Percentiles rank a stretch among this genome's conserved stretches.
phyloP scores from a whole-genome alignment of 2,329 filamentous ascomycete species.

The Aspergillus sp. region DNA sequence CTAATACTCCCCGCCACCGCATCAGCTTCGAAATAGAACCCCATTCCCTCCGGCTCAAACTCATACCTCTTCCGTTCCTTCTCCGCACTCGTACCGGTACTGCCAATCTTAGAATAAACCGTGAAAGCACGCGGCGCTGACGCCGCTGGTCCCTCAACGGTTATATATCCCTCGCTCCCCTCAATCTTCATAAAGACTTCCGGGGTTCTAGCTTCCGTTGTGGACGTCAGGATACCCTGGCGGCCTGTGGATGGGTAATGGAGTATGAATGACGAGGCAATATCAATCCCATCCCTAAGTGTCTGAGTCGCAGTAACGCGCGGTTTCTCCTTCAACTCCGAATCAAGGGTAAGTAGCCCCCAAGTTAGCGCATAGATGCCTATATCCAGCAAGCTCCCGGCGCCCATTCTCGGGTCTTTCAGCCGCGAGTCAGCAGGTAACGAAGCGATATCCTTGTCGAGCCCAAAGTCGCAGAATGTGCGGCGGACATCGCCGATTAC shows the following conservation, averaged over 20 bases:
- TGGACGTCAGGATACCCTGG: neutral
- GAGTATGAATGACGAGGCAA: neutral
- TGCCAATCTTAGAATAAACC: neutral
- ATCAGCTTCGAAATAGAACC: slow-evolving; percentile 9
- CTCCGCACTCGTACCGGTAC: neutral
- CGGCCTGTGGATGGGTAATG: neutral
- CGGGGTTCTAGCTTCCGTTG: neutral
- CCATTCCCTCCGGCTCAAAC: neutral
- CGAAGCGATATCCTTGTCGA: slow-evolving; percentile 3
- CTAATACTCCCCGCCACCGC: slow-evolving; percentile 3
- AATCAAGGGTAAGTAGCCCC: neutral
- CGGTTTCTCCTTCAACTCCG: neutral
- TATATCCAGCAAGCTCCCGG: slow-evolving; percentile 70
- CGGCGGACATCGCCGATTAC: slow-evolving; percentile 52
- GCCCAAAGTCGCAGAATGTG: slow-evolving; percentile 49
- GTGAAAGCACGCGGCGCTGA: neutral
- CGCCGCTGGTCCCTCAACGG: neutral
- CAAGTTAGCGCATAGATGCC: slow-evolving; percentile 5
- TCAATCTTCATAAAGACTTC: neutral
- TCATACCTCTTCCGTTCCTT: neutral
- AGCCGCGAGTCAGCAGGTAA: slow-evolving; percentile 51
- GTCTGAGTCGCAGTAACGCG: neutral
- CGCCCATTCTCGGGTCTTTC: slow-evolving; percentile 72
- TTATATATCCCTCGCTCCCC: neutral
- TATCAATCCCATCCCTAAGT: neutral